A percentile compares a stretch with the other conserved stretches of the same genome.
Conservation (phyloP, 2,329 filamentous ascomycete genomes). For the Zymoseptoria pseudotritici region DNA sequence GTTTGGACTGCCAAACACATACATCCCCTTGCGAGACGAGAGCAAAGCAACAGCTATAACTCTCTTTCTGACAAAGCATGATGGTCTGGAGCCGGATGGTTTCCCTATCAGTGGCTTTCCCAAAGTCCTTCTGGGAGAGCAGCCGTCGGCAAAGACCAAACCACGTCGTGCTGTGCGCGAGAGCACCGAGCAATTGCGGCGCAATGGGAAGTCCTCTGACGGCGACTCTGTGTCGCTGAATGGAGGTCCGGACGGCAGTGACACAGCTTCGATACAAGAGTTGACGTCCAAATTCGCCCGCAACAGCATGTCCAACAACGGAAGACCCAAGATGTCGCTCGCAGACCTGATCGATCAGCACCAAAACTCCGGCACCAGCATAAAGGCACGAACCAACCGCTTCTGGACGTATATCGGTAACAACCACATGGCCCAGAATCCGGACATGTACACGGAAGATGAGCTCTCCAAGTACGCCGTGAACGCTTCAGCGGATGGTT, state of each 20-base stretch:
- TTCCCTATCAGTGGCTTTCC: conserved; percentile 33
- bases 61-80: conserved; percentile 27
- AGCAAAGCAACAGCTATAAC: conserved; percentile 26
- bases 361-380: conserved; percentile 18
- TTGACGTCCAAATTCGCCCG: neutral
- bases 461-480: conserved; percentile 24
- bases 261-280: neutral
- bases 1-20: conserved; percentile 27
- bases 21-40: conserved; percentile 27
- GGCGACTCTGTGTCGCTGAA: conserved; percentile 23
- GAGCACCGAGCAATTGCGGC: conserved; percentile 18
- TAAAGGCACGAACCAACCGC: conserved; percentile 24
- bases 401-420: conserved; percentile 33
- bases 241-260: conserved; percentile 5
- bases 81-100: conserved; percentile 26
- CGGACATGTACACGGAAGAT: conserved; percentile 25
- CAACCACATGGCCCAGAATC: conserved; percentile 29
- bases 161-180: conserved; percentile 15
- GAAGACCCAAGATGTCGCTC: conserved; percentile 21
- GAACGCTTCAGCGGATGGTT: neutral
- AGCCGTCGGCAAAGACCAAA: conserved; percentile 4
- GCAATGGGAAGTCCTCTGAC: conserved; percentile 11
- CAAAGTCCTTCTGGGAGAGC: conserved; percentile 26
- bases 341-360: conserved; percentile 26
- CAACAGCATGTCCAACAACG: conserved; percentile 12